Percentiles rank a stretch among this genome's conserved stretches.
Evolutionary conservation across 768 basidiomycete species (phyloP).

Genomic region (Suillus lakei): DNA sequence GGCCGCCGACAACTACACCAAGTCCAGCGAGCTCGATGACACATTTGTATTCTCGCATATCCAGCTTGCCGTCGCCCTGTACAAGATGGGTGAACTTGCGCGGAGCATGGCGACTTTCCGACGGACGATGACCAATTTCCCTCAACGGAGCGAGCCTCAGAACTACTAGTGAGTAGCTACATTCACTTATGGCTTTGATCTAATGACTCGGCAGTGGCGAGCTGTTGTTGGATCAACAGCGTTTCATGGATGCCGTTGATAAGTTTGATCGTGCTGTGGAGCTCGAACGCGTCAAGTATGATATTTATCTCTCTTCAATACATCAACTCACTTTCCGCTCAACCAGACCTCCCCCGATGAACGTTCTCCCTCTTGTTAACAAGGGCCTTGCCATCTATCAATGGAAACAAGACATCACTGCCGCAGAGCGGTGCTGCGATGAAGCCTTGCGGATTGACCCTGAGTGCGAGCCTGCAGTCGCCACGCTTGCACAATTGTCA

Average conservation of each 20-base stretch:
- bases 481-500: constrained; percentile 91
- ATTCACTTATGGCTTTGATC: not conserved
- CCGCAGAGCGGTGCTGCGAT: constrained; percentile 82
- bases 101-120: constrained; percentile 93
- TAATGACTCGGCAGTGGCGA: constrained; percentile 68
- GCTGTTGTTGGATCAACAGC: constrained; percentile 88
- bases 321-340: not conserved
- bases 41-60: constrained; percentile 96
- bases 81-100: constrained; percentile 80
- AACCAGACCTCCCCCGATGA: constrained; percentile 53
- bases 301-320: constrained; percentile 5
- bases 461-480: constrained; percentile 96
- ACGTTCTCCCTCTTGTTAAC: constrained; percentile 95
- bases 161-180: constrained; percentile 86
- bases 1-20: constrained; percentile 90
- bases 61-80: constrained; percentile 95
- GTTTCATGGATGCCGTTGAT: constrained; percentile 86
- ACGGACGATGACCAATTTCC: constrained; percentile 83
- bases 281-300: constrained; percentile 78
- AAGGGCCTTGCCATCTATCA: constrained; percentile 97
- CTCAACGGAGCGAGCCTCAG: constrained; percentile 83
- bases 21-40: constrained; percentile 86
- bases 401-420: constrained; percentile 88
- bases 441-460: constrained; percentile 89
- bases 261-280: constrained; percentile 93